Conservation (phyloP, 805 yeast species). For the Teunomyces gatunensis region DNA sequence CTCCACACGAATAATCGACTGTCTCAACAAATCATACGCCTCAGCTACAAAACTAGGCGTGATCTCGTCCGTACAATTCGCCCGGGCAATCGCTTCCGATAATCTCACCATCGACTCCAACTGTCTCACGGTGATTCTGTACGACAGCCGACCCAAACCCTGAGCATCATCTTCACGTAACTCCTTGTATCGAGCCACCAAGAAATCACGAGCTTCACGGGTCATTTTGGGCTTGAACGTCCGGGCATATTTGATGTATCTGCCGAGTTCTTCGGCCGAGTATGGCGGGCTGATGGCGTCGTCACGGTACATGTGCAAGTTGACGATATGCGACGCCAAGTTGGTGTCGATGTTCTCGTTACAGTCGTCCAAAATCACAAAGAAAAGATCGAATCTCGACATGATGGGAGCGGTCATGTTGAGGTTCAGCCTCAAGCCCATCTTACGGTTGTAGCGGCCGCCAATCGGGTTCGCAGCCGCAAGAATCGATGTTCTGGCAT, state of each 20-base stretch:
- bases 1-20: slow-evolving; percentile 90
- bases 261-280: slow-evolving; percentile 79
- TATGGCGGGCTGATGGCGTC: slow-evolving; percentile 88
- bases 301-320: slow-evolving; percentile 86
- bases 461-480: slow-evolving; percentile 99
- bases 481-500: slow-evolving; percentile 92
- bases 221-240: slow-evolving; percentile 91
- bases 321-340: slow-evolving; percentile 89
- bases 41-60: slow-evolving; percentile 86
- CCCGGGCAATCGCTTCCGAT: slow-evolving; percentile 95
- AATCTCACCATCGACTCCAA: slow-evolving; percentile 90
- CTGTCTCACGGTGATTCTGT: slow-evolving; percentile 95
- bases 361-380: slow-evolving; percentile 92
- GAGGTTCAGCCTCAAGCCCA: slow-evolving; percentile 79
- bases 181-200: slow-evolving; percentile 80
- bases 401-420: slow-evolving; percentile 98
- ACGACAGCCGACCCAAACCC: slow-evolving; percentile 80
- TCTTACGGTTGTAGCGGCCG: slow-evolving; percentile 90
- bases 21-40: slow-evolving; percentile 85
- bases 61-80: slow-evolving; percentile 88
- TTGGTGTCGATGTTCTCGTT: slow-evolving; percentile 88
- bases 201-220: slow-evolving; percentile 69
- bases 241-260: slow-evolving; percentile 88
- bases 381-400: slow-evolving; percentile 96
- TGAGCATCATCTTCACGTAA: slow-evolving; percentile 88